These are phyloP conservation scores for Fonsecaea nubica DNA, from an alignment of 2,329 filamentous ascomycete genomes.

Conservation along the genomic window DNA sequence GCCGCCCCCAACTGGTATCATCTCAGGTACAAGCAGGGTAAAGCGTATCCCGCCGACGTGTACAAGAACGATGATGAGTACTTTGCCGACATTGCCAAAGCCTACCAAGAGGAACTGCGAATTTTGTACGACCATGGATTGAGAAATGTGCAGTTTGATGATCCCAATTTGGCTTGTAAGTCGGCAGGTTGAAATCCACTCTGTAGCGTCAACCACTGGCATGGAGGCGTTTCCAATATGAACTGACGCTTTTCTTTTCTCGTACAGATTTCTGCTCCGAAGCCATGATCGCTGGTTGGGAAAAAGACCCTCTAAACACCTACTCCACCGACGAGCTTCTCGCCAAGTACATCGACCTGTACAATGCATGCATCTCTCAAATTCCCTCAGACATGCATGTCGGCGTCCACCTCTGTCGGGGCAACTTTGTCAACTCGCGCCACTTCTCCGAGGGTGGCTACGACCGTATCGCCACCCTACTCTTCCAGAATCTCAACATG, in stretches of 20 bases:
- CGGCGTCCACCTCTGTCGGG: conserved; percentile 71
- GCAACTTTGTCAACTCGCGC: conserved; percentile 65
- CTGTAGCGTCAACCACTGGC: neutral
- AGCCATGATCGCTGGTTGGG: conserved; percentile 70
- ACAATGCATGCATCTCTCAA: conserved; percentile 70
- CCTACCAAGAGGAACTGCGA: conserved; percentile 63
- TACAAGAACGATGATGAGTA: conserved; percentile 62
- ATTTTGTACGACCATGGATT: conserved; percentile 63
- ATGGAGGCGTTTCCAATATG: neutral
- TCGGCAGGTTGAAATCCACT: conserved; percentile 45
- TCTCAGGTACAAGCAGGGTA: conserved; percentile 57
- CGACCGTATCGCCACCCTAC: conserved; percentile 66
- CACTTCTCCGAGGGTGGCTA: conserved; percentile 69
- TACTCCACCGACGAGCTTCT: conserved; percentile 70
- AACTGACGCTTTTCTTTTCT: neutral
- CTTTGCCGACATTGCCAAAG: conserved; percentile 64
- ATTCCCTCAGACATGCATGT: conserved; percentile 71
- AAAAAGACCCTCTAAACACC: conserved; percentile 67
- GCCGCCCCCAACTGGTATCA: conserved; percentile 68
- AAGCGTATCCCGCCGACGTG: conserved; percentile 57
- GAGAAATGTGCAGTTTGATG: conserved; percentile 66
- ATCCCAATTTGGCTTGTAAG: conserved; percentile 66
- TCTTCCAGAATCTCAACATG: conserved; percentile 64
- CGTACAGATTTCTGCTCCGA: conserved; percentile 68
- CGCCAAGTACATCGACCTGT: conserved; percentile 72